Evolutionary conservation across 805 yeast genomes (phyloP), one percentile per base, ranked within the genome.

Genomic region (Myxozyma udenii): DNA sequence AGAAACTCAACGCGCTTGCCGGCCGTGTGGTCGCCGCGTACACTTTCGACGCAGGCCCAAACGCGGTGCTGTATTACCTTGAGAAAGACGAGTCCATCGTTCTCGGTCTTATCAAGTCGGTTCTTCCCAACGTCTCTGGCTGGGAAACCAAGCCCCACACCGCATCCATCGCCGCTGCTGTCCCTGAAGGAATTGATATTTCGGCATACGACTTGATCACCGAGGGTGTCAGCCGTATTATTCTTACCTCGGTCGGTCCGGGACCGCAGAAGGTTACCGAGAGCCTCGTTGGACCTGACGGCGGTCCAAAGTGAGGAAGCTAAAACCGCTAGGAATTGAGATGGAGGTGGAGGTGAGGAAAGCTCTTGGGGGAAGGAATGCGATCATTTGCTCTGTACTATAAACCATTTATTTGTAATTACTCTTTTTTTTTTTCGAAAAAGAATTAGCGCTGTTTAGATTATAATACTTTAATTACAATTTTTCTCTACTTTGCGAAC

Each of bases 1-100:
- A 93, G 69, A 72, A 76, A 49, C 79, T 93, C 67, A 93, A 93
- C 66, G 83, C 77, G 58, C 60, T 68, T 3, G 82, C 78, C 32
- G 87, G 85, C 46, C 56, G 61, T 23, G 77, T 78, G 11, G 77
- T 91, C 49, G 98, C 96, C 11, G 98, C 98, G 35, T 93, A 93
- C 71, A 93, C 99, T 1, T 93, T 85, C 66, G 99, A 93, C 70
- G 99, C 99, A 28, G 99, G 99, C 66, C 98, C 99, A 70, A 93
- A 93, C 71, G 96, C 97, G 19, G 99, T 93, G 41, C 78, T 93
- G 55, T 93, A 93, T 73, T 93, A 93, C 67, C 81, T 84, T 66
- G 78, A 78, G 60, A 75, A 81, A 64, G 79, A 91, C 70, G 96
- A 89, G 70, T 62, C 71, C n/a, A 75, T 74, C 56, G 82, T 93